Base-by-base conservation (phyloP, 331 rosid genomes). In the Rhamnella rubrinervis region DNA sequence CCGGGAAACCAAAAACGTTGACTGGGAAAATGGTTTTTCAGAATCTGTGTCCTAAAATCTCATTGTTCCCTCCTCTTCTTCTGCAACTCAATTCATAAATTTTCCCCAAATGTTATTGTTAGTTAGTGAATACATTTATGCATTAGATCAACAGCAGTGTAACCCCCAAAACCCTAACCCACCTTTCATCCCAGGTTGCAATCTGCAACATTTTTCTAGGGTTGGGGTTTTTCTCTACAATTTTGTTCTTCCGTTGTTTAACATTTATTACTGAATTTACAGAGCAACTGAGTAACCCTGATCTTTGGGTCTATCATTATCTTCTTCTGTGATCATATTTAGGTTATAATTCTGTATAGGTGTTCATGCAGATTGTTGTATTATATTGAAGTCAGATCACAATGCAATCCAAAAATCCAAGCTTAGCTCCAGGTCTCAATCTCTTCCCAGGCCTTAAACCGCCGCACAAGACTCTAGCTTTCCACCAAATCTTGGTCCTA, bases 381-480 rank as follows among this genome's bases (percentile, higher is more conserved):
- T 21, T 8, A 16, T 38, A 18, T 46, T 21, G 40, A 70, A 35
- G 37, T 60, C 38, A 8, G 56, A n/a, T 35, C 61, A 26, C 26
- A 39, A 78, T 81, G 84, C 68, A 55, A 59, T 59, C 74, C 65
- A 60, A 55, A 40, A 66, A 57, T 16, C 72, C 28, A 55, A 23
- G 15, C 39, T 39, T 66, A 61, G 75, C 84, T 69, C 83, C 74
- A 38, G 88, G 73, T 52, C 56, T 81, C 57, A 72, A 80, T 58
- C 81, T 87, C 41, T 81, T 91, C 67, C 93, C 97, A 59, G 62
- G 41, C 53, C 84, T 91, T 63, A 91, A 77, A 73, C 95, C 96
- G 58, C 98, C 97, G 12, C 76, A 91, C 87, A 87, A 78, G 76
- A 91, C 90, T 81, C 80, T 84, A 77, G 49, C 83, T 26, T 95